Evolutionary conservation across 2,329 filamentous ascomycete genomes (phyloP).

Genomic region (Penicillium sp.): DNA sequence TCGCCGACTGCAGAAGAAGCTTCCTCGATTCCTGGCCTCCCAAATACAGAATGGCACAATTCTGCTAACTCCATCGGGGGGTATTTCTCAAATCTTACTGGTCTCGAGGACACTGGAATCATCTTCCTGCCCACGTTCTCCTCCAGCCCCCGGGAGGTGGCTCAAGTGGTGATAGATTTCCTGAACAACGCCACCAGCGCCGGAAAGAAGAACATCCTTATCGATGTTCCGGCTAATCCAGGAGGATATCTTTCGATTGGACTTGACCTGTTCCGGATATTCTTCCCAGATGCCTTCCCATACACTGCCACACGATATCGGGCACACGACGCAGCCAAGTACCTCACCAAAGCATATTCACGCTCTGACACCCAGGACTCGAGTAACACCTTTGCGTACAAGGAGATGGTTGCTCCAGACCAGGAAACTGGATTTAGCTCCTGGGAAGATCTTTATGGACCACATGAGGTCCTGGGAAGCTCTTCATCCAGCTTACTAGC

Average conservation of each 20-base stretch:
- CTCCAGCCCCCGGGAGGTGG: conserved; percentile 27
- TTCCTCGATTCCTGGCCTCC: conserved; percentile 27
- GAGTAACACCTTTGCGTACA: conserved; percentile 31
- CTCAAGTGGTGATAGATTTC: conserved; percentile 32
- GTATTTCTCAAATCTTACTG: conserved; percentile 52
- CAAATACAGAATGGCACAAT: conserved; percentile 29
- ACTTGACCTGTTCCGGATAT: conserved; percentile 59
- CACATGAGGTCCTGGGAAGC: conserved; percentile 32
- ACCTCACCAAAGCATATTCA: conserved; percentile 41
- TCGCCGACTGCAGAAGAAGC: conserved; percentile 27
- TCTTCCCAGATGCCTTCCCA: conserved; percentile 56
- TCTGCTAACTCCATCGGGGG: conserved; percentile 47
- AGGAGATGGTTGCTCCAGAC: conserved; percentile 34
- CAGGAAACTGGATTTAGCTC: conserved; percentile 44
- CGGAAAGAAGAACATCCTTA: conserved; percentile 66
- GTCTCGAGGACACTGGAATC: conserved; percentile 53
- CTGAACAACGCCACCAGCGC: conserved; percentile 38
- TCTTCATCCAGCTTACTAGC: conserved; percentile 34
- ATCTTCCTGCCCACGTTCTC: conserved; percentile 45
- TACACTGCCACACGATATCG: conserved; percentile 57
- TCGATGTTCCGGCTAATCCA: conserved; percentile 67
- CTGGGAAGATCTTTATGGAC: conserved; percentile 54
- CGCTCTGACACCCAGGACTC: conserved; percentile 22
- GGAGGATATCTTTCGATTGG: conserved; percentile 61
- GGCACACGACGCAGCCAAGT: conserved; percentile 49